These are phyloP conservation scores for Iberis pinnata DNA, from an alignment of 345 rosid species.

Conservation along the genomic window DNA sequence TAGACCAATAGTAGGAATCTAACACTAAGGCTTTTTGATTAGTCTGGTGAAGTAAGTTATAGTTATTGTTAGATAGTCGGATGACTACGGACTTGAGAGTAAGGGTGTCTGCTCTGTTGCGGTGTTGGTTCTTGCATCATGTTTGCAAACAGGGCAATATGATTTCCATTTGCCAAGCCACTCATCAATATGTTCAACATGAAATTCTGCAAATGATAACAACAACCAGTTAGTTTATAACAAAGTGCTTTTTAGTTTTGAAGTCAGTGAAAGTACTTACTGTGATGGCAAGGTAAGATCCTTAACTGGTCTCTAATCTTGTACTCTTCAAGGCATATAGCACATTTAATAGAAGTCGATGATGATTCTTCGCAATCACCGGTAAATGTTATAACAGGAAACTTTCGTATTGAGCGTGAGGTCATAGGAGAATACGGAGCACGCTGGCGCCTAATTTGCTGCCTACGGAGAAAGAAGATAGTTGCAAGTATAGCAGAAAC, in stretches of 20 bases:
- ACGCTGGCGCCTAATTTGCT: constrained; percentile 57
- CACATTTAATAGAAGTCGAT: constrained; percentile 69
- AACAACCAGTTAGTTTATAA: neutral
- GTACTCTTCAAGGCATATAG: constrained; percentile 90
- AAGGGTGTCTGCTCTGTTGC: constrained; percentile 83
- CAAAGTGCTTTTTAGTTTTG: no score
- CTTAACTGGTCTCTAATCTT: constrained; percentile 77
- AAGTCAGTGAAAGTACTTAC: constrained; percentile 43
- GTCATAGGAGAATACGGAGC: constrained; percentile 67
- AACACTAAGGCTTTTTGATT: constrained; percentile 11
- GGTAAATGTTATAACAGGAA: constrained; percentile 67
- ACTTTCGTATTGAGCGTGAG: constrained; percentile 48
- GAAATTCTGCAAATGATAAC: constrained; percentile 54
- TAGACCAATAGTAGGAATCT: no score
- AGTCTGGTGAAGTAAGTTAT: neutral
- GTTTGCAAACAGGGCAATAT: constrained; percentile 94
- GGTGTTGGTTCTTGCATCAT: constrained; percentile 74
- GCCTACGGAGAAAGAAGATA: constrained; percentile 91
- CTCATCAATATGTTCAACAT: constrained; percentile 72
- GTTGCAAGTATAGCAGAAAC: constrained; percentile 95
- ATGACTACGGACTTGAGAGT: constrained; percentile 61
- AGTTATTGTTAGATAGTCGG: constrained; percentile 34
- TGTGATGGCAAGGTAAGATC: constrained; percentile 83
- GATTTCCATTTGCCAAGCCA: constrained; percentile 96
- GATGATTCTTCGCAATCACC: constrained; percentile 72